Evolutionary conservation across 495 filamentous ascomycete species (phyloP), one percentile per base, ranked within the genome.

Genomic region (Trichoderma erinaceum): DNA sequence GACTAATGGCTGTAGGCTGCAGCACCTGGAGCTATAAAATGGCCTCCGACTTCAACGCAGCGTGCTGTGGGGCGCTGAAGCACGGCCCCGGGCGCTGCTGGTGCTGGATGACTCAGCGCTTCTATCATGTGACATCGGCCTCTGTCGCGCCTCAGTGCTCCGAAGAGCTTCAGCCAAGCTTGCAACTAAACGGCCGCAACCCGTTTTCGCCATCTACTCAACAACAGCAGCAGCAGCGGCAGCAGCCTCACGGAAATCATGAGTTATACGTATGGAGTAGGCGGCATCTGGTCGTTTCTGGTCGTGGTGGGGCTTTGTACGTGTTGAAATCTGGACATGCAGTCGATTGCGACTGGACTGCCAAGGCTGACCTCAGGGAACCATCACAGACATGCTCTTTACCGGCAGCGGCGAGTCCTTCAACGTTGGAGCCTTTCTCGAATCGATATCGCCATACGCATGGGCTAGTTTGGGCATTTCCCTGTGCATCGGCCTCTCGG

Each of bases 361-460:
- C 48, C 21, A 52, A 64, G 56, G 23, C 32, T 64, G 41, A 61
- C 13, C 12, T 7, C 23, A 15, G 29, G 23, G 18, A 65, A 63
- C 29, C 56, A 27, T 65, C 56, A 23, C 70, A 99, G 96, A 99
- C 81, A 92, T 99, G 90, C 90, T 99, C 69, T 96, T 99, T 76
- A 94, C 92, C 72, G 93, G 92, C 66, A 92, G 93, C 74, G 95
- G 96, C 70, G 96, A 99, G 85, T 83, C 87, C 44, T 99, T 98
- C 80, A 96, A 99, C 81, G 89, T 98, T 77, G 96, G 96, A 77
- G 86, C 88, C 78, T 98, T 98, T 78, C 85, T 99, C 78, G 93
- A 97, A 79, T 87, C 88, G 70, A 88, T 97, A 71, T 97, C 95
- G 66, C 96, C 96, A 10, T 96, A 92, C 75, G 90, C 90, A 61